phyloP scores from a whole-genome alignment of 2,329 filamentous ascomycete species.

The Alternaria panax region DNA sequence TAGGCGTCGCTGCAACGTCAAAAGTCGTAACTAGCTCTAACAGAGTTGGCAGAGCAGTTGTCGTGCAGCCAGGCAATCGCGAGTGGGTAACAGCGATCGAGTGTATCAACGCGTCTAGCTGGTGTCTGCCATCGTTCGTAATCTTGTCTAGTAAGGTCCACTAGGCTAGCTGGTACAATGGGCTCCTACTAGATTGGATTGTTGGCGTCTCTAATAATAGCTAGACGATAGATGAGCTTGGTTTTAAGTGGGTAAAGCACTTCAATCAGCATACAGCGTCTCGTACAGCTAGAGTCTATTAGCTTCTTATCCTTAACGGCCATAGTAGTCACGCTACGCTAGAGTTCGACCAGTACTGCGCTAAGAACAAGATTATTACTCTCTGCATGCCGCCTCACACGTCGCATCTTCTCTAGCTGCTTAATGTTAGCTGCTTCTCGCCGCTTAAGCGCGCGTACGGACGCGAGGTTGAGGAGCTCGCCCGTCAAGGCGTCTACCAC shows the following conservation, averaged over 20 bases:
- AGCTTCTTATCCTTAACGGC: constrained; percentile 51
- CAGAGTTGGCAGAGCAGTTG: constrained; percentile 10
- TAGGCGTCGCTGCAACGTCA: constrained; percentile 8
- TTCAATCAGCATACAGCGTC: constrained; percentile 43
- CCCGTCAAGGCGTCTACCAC: neutral
- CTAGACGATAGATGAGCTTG: constrained; percentile 46
- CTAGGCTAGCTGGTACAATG: constrained; percentile 2
- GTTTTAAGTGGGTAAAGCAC: constrained; percentile 43
- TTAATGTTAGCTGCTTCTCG: constrained; percentile 51
- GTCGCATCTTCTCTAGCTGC: constrained; percentile 51
- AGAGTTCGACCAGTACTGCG: constrained; percentile 48
- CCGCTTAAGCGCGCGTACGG: constrained; percentile 28
- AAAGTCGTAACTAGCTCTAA: constrained; percentile 2
- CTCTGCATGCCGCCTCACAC: constrained; percentile 16
- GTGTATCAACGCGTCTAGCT: constrained; percentile 6
- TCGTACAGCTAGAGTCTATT: constrained; percentile 34
- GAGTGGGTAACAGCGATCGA: constrained; percentile 1
- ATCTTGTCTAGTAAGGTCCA: constrained; percentile 13
- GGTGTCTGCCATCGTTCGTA: constrained; percentile 12
- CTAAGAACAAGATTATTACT: constrained; percentile 47
- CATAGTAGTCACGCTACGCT: constrained; percentile 44
- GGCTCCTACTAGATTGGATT: neutral
- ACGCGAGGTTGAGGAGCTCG: neutral
- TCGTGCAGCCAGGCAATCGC: constrained; percentile 11
- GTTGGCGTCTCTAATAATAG: constrained; percentile 37